A percentile compares a stretch with the other conserved stretches of the same genome.
These are phyloP conservation scores for Curvularia sp. DNA, from an alignment of 2,329 filamentous ascomycete genomes.

Conservation along the genomic window DNA sequence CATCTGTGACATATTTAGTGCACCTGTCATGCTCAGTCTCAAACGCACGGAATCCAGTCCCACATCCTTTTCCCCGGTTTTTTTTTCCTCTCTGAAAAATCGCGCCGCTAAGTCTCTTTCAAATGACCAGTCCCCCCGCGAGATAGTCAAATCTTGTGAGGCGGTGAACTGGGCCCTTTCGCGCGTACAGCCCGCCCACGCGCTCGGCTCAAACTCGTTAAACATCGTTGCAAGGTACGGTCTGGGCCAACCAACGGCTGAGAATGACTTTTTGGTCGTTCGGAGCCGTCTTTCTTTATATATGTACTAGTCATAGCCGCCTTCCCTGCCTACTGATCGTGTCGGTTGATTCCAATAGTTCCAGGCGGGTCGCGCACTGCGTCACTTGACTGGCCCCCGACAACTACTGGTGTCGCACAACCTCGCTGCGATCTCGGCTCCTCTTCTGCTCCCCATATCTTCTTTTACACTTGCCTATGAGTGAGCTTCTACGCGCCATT, in stretches of 20 bases:
- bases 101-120: constrained; percentile 27
- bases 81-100: constrained; percentile 19
- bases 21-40: constrained; percentile 29
- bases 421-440: constrained; percentile 16
- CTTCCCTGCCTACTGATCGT: constrained; percentile 26
- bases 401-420: constrained; percentile 25
- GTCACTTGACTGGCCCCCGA: constrained; percentile 28
- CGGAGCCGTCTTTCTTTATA: constrained; percentile 25
- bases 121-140: constrained; percentile 24
- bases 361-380: constrained; percentile 30
- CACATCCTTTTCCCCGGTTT: constrained; percentile 33
- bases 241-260: constrained; percentile 34
- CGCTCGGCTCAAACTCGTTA: constrained; percentile 25
- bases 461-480: constrained; percentile 13
- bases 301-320: constrained; percentile 24
- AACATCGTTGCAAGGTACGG: constrained; percentile 25
- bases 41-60: constrained; percentile 16
- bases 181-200: constrained; percentile 28
- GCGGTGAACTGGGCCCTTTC: constrained; percentile 39
- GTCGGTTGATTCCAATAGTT: constrained; percentile 32
- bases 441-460: constrained; percentile 12
- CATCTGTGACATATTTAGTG: constrained; percentile 31
- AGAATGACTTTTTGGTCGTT: constrained; percentile 31
- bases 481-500: constrained; percentile 1
- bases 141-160: constrained; percentile 28